These are phyloP conservation scores for Botryotinia globosa DNA, from an alignment of 2,329 filamentous ascomycete genomes.

Conservation along the genomic window DNA sequence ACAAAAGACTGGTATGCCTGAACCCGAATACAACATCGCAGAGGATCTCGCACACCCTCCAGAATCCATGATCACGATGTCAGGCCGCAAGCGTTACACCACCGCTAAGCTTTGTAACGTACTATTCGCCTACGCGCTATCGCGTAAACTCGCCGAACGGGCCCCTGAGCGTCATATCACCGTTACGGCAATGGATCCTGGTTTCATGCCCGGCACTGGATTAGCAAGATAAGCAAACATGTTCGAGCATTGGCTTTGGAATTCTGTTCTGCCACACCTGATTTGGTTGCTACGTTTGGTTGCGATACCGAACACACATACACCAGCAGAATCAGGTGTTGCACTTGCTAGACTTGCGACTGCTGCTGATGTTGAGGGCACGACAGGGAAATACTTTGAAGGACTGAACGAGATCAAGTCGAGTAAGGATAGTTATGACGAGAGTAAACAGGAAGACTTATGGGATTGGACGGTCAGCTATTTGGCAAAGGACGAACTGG, in stretches of 20 bases:
- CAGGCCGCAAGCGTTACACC: conserved; percentile 44
- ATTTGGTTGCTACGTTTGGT: conserved; percentile 41
- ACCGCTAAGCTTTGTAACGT: conserved; percentile 49
- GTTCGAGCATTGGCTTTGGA: conserved; percentile 40
- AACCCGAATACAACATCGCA: conserved; percentile 43
- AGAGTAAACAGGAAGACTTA: conserved; percentile 48
- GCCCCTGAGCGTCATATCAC: conserved; percentile 38
- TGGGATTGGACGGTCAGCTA: conserved; percentile 48
- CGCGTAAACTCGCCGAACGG: conserved; percentile 37
- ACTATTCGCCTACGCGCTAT: conserved; percentile 48
- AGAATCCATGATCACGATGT: conserved; percentile 28
- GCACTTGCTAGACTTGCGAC: conserved; percentile 44
- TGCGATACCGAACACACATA: conserved; percentile 41
- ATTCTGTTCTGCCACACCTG: conserved; percentile 39
- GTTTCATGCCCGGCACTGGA: conserved; percentile 48
- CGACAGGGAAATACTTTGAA: conserved; percentile 47
- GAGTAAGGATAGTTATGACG: conserved; percentile 45
- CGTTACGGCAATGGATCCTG: conserved; percentile 47
- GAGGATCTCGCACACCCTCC: conserved; percentile 45
- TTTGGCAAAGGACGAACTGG: conserved; percentile 27
- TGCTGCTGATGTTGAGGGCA: conserved; percentile 37
- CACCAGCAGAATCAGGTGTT: conserved; percentile 42
- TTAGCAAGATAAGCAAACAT: conserved; percentile 40
- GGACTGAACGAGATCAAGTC: conserved; percentile 42
- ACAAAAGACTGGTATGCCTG: conserved; percentile 32